Base-by-base conservation (phyloP, 2,329 filamentous ascomycete species). In the Pseudogymnoascus sp. region DNA sequence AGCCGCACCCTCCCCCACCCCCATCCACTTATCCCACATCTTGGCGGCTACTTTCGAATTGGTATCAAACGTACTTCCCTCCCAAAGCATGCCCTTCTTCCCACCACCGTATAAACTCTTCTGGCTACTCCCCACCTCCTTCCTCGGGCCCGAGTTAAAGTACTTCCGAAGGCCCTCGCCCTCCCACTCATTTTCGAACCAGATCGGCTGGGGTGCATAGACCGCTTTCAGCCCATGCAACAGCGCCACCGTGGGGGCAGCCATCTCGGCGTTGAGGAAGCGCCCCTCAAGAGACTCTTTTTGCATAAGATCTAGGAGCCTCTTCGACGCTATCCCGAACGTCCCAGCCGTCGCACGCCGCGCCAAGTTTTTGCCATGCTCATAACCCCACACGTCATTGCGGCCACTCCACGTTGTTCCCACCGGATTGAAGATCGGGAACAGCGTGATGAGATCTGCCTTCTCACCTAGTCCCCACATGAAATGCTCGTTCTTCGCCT, bases 221-320 rank as follows among this genome's bases (percentile, higher is more conserved):
- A 91, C 86, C 4, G 87, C 85, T 74, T 93, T 93, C 57, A 92
- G 77, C 5, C 90, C 89, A 70, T 94, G 88, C 64, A 91, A 82
- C 16, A 93, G 78, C 0, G 88, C 84, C 25, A 87, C 82, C 0
- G 87, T 87, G 61, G 88, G 85, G 0, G 88, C 84, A 63, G 86
- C 88, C 88, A 93, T 91, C 71, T 93, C 89, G 0, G 88, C 89
- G 62, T 87, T 88, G 67, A 92, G 85, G 69, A 91, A 88, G 68
- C 88, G 87, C 64, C 88, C 87, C 12, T 82, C 79, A 64, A 87
- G 78, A 60, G 89, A 89, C 71, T 92, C 90, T 34, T 84, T 80
- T 69, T 93, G 88, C 88, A 92, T 92, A 64, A 86, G 80, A 66
- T 90, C 81, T 34, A 93, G 77, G 2, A 93, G 78, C 28, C 81